Percentiles rank a stretch among this genome's conserved stretches.
Conservation (phyloP, 768 basidiomycete species). For the Mycena sanguinolenta region DNA sequence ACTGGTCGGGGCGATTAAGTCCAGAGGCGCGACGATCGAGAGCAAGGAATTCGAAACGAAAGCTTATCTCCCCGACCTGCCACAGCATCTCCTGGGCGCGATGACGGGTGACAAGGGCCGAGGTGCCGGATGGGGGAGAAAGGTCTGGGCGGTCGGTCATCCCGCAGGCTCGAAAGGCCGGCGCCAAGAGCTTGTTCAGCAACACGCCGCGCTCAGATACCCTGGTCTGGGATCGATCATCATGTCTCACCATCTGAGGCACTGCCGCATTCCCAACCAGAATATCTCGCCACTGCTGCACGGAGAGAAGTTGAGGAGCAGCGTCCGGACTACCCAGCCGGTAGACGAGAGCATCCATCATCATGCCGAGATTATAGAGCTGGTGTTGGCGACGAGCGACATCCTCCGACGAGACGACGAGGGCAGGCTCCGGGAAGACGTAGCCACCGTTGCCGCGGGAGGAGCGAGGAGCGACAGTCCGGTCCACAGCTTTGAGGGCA, state of each 20-base stretch:
- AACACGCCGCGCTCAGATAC: too few species aligned
- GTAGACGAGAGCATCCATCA: neutral
- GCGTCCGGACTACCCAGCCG: neutral
- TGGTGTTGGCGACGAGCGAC: neutral
- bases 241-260: neutral
- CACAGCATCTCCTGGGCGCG: neutral
- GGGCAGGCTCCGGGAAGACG: neutral
- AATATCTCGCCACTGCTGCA: constrained; percentile 16
- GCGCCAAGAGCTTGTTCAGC: too few species aligned
- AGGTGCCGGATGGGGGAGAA: too few species aligned
- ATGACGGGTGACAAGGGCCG: neutral
- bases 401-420: neutral
- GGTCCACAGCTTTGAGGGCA: neutral
- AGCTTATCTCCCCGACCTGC: constrained; percentile 11
- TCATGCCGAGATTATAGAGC: neutral
- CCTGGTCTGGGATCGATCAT: neutral
- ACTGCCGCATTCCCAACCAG: neutral
- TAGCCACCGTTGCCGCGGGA: neutral
- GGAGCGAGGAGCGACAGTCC: neutral
- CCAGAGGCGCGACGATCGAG: neutral
- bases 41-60: constrained; percentile 14
- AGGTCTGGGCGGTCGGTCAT: neutral
- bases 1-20: neutral
- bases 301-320: neutral
- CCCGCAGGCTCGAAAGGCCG: too few species aligned